Percentiles rank a stretch among this genome's conserved stretches.
Evolutionary conservation across 2,329 filamentous ascomycete genomes (phyloP).

Genomic region (Tolypocladium tropicale): DNA sequence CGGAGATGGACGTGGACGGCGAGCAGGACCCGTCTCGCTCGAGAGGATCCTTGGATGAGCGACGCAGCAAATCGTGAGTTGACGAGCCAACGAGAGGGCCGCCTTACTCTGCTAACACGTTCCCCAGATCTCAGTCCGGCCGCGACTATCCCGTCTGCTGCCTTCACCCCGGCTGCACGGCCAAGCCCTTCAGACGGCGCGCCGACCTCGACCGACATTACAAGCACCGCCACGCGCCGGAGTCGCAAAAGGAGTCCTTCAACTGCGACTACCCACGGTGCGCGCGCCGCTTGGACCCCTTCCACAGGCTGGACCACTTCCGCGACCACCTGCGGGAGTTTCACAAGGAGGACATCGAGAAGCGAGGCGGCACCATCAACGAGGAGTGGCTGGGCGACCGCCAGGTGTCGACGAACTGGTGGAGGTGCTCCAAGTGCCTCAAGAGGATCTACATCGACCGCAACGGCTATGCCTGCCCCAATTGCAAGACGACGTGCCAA

Average conservation of each 20-base stretch:
- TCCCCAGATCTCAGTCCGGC: conserved; percentile 5
- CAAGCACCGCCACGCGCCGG: conserved; percentile 34
- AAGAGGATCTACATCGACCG: conserved; percentile 29
- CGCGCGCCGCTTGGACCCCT: conserved; percentile 31
- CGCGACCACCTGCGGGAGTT: conserved; percentile 45
- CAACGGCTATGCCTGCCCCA: conserved; percentile 33
- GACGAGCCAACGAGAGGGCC: background rate
- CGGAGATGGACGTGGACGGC: conserved; percentile 7
- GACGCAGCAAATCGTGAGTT: conserved; percentile 3
- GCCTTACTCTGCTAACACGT: background rate
- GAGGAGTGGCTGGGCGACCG: conserved; percentile 29
- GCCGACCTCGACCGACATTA: conserved; percentile 46
- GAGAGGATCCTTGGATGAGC: conserved; percentile 4
- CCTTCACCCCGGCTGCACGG: conserved; percentile 28
- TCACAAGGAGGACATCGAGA: conserved; percentile 44
- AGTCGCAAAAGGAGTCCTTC: conserved; percentile 30
- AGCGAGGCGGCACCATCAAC: conserved; percentile 27
- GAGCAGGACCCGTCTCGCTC: conserved; percentile 8
- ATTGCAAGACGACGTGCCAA: conserved; percentile 38
- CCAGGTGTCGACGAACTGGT: conserved; percentile 33
- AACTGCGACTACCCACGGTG: conserved; percentile 44
- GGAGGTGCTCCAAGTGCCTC: conserved; percentile 45
- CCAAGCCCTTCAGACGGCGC: conserved; percentile 37
- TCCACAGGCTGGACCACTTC: conserved; percentile 45
- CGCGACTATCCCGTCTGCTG: conserved; percentile 27